Conservation (phyloP, 768 basidiomycete genomes). For the Rhizopogon roseolus region DNA sequence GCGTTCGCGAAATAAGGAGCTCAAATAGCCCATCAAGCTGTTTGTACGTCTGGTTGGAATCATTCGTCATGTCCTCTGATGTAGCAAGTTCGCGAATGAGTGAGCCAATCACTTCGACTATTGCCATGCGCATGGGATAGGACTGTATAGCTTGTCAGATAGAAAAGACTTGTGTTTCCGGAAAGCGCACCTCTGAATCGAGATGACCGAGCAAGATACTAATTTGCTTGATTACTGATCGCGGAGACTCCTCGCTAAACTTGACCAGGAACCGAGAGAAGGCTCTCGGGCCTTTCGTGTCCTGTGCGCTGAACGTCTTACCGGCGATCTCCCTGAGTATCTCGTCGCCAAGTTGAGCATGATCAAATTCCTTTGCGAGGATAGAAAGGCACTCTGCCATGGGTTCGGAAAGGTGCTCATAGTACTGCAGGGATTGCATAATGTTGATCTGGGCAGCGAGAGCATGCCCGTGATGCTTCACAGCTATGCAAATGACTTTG, state of each 20-base stretch:
- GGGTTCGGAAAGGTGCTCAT: slow-evolving; percentile 89
- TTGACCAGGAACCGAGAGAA: slow-evolving; percentile 83
- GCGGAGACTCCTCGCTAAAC: slow-evolving; percentile 75
- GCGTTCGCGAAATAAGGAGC: slow-evolving; percentile 78
- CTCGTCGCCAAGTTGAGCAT: slow-evolving; percentile 86
- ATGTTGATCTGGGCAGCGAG: slow-evolving; percentile 85
- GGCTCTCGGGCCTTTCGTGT: slow-evolving; percentile 81
- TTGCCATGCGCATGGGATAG: slow-evolving; percentile 93
- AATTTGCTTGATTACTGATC: slow-evolving; percentile 85
- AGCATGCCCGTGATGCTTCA: slow-evolving; percentile 85
- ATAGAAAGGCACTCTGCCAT: slow-evolving; percentile 87
- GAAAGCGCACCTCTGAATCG: slow-evolving; percentile 77
- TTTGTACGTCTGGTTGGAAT: slow-evolving; percentile 41
- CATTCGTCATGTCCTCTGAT: slow-evolving; percentile 43
- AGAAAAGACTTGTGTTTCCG: neutral
- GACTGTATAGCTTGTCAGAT: slow-evolving; percentile 45
- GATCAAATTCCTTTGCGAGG: slow-evolving; percentile 82
- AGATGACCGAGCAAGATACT: slow-evolving; percentile 78
- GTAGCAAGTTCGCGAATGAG: slow-evolving; percentile 78
- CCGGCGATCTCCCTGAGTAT: slow-evolving; percentile 82
- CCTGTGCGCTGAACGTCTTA: slow-evolving; percentile 73
- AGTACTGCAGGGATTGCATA: slow-evolving; percentile 89
- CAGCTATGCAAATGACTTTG: slow-evolving; percentile 86
- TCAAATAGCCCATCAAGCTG: slow-evolving; percentile 81
- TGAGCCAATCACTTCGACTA: slow-evolving; percentile 85